Percentiles rank a stretch among this genome's conserved stretches.
These are phyloP conservation scores for Penicillium sp. DNA, from an alignment of 2,329 filamentous ascomycete species.

Conservation along the genomic window DNA sequence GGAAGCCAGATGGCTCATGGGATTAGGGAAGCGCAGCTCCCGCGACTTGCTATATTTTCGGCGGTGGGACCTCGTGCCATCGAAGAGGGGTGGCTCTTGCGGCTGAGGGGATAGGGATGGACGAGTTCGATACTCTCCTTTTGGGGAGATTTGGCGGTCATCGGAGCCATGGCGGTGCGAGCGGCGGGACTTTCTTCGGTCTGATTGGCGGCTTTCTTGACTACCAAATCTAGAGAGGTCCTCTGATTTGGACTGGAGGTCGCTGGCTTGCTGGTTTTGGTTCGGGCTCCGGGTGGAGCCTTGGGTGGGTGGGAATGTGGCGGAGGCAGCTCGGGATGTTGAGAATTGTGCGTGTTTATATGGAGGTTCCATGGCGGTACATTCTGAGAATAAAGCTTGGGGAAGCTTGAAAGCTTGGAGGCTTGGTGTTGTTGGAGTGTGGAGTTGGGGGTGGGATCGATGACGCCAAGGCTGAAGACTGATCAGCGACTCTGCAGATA, in stretches of 20 bases:
- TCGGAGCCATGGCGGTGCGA: background rate
- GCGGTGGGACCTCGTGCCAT: constrained; percentile 21
- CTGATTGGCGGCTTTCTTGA: background rate
- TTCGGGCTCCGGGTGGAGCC: background rate
- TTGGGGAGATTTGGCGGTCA: constrained; percentile 4
- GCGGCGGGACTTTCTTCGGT: background rate
- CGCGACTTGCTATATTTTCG: constrained; percentile 35
- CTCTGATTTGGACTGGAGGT: background rate
- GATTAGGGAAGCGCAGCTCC: constrained; percentile 32
- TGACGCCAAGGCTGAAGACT: constrained; percentile 5
- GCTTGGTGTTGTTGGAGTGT: background rate
- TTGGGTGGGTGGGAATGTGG: constrained; percentile 19
- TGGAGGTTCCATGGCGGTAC: constrained; percentile 19
- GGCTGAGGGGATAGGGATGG: constrained; percentile 6
- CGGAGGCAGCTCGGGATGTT: constrained; percentile 18
- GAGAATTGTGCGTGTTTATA: constrained; percentile 17
- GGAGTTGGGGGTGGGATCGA: constrained; percentile 7
- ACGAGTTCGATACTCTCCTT: constrained; percentile 1
- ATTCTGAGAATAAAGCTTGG: constrained; percentile 1
- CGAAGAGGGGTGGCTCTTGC: constrained; percentile 15
- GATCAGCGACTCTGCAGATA: background rate
- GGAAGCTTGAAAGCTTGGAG: background rate
- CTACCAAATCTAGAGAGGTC: background rate
- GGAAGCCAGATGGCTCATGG: constrained; percentile 35
- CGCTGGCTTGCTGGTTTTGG: background rate